These are phyloP conservation scores for Aspergillus sp. DNA, from an alignment of 2,329 filamentous ascomycete genomes.

Conservation along the genomic window DNA sequence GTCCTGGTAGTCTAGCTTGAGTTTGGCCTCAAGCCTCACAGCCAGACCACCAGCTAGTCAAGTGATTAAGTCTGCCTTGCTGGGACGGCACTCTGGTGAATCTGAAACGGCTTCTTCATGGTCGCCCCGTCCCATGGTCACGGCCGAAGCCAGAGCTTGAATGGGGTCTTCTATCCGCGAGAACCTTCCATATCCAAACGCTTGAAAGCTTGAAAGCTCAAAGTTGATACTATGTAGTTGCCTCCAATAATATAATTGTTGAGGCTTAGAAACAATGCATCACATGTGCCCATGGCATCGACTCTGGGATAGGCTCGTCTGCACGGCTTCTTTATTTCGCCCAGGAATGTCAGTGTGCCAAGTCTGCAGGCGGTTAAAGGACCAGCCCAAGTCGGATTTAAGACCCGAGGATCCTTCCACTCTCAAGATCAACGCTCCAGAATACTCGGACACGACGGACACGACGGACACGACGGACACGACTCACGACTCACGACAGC, in stretches of 20 bases:
- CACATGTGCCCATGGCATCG: no score
- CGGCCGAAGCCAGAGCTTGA: neutral
- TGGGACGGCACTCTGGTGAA: neutral
- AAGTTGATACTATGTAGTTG: neutral
- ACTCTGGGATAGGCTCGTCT: no score
- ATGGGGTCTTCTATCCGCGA: neutral
- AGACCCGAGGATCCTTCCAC: neutral
- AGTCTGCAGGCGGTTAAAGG: no score
- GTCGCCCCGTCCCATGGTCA: neutral
- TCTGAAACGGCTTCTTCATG: neutral
- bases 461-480: no score
- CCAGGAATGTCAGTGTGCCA: no score
- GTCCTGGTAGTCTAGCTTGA: neutral
- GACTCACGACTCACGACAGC: no score
- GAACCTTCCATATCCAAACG: neutral
- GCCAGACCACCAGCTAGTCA: neutral
- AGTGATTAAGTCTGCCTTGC: neutral
- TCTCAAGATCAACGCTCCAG: no score
- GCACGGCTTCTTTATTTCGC: no score
- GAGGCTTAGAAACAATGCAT: no score
- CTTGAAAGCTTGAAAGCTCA: no score
- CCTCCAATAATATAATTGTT: neutral
- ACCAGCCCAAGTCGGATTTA: neutral
- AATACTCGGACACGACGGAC: no score
- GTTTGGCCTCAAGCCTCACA: neutral